These are phyloP conservation scores for Psidium friedrichsthalianum DNA, from an alignment of 345 rosid species.

Conservation along the genomic window DNA sequence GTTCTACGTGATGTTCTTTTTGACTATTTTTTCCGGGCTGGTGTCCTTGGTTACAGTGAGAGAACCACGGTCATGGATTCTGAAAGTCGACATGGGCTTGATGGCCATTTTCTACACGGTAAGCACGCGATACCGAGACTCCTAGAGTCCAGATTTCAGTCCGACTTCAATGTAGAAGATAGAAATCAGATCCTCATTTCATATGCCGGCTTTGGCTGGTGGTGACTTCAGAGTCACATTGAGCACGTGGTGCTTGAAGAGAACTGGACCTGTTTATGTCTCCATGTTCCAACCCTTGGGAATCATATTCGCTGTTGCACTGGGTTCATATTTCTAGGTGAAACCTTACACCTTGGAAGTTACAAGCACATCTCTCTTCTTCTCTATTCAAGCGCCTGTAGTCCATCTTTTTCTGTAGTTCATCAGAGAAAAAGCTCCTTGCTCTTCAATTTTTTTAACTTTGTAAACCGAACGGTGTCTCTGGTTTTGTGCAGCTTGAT, in stretches of 20 bases:
- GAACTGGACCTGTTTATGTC: neutral
- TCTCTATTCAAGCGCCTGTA: neutral
- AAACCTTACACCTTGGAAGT: neutral
- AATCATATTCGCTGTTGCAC: neutral
- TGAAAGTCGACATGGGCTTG: neutral
- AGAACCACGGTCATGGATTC: neutral
- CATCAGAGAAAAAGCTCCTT: neutral
- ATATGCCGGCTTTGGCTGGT: neutral
- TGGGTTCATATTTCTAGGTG: neutral
- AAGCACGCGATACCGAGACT: neutral
- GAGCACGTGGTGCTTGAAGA: neutral
- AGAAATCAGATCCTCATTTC: neutral
- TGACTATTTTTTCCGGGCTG: neutral
- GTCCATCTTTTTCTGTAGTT: no score
- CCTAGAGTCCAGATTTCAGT: neutral
- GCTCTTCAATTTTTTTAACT: neutral
- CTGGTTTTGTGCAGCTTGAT: neutral
- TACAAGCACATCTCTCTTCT: neutral
- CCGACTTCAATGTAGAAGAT: neutral
- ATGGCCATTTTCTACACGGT: neutral
- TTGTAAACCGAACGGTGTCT: no score
- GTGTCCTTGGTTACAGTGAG: neutral
- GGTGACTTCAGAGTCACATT: neutral
- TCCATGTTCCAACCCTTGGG: slow-evolving; percentile 2
- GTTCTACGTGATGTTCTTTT: neutral